Evolutionary conservation across 768 basidiomycete genomes (phyloP).

Genomic region (Suillus weaverae): DNA sequence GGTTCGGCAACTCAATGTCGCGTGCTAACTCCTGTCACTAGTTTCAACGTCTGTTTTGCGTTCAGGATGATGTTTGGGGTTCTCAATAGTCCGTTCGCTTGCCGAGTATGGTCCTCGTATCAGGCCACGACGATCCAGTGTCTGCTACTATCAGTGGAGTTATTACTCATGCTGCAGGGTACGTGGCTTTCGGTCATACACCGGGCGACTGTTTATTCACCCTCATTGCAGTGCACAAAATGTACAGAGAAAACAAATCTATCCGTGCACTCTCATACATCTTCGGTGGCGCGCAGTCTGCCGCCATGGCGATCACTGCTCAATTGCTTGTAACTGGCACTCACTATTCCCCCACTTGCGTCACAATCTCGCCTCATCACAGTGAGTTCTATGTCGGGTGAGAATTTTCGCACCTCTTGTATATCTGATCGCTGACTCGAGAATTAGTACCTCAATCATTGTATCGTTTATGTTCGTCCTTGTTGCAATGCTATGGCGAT

Average conservation of each 20-base stretch:
- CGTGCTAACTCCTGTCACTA: not conserved
- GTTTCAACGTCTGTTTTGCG: constrained; percentile 23
- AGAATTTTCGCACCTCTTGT: not conserved
- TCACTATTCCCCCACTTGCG: constrained; percentile 17
- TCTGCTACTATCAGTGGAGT: constrained; percentile 15
- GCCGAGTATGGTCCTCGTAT: constrained; percentile 19
- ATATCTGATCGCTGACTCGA: not conserved
- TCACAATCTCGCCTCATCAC: constrained; percentile 13
- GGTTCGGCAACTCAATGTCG: not conserved
- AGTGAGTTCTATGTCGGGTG: constrained; percentile 22
- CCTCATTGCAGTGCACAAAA: constrained; percentile 15
- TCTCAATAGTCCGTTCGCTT: constrained; percentile 8
- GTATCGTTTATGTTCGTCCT: constrained; percentile 13
- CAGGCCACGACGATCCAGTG: constrained; percentile 17
- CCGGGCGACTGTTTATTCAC: not conserved
- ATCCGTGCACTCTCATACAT: constrained; percentile 14
- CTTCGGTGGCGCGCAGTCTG: constrained; percentile 12
- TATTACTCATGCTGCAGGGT: constrained; percentile 21
- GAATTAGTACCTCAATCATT: constrained; percentile 20
- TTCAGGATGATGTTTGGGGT: constrained; percentile 19
- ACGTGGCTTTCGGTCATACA: constrained; percentile 4
- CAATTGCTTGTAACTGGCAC: constrained; percentile 11
- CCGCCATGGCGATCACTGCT: constrained; percentile 21
- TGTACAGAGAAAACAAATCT: constrained; percentile 13
- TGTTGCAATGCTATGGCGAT: constrained; percentile 23